Conservation (phyloP, 306 rosid genomes). For the Echinosophora koreensis region DNA sequence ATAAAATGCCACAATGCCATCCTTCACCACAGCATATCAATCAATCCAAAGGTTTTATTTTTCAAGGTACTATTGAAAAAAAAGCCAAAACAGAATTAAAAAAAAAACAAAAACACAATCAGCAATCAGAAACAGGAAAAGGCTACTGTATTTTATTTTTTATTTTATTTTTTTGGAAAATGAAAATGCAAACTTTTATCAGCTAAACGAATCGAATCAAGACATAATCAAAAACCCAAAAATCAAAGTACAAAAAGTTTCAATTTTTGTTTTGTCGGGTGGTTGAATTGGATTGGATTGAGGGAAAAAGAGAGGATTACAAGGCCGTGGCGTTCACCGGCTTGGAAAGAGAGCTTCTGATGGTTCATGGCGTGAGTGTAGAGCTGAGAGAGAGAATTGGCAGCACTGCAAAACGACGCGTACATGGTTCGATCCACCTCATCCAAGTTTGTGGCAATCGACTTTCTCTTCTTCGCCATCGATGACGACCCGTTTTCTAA, state of each 20-base stretch:
- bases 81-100: neutral
- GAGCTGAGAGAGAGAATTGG: constrained; percentile 63
- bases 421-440: constrained; percentile 70
- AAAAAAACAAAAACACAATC: neutral
- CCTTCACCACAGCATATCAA: neutral
- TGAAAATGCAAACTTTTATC: neutral
- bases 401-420: constrained; percentile 58
- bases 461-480: constrained; percentile 70
- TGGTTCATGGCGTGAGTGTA: constrained; percentile 64
- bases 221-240: neutral
- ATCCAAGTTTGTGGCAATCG: constrained; percentile 56
- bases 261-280: neutral
- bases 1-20: neutral
- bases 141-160: neutral
- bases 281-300: too few relatives aligned
- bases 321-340: constrained; percentile 67
- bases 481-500: neutral
- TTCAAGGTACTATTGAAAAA: neutral
- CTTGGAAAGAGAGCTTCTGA: constrained; percentile 63
- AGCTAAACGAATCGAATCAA: neutral
- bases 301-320: constrained; percentile 19
- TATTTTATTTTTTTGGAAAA: neutral
- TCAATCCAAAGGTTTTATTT: neutral
- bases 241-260: neutral
- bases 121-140: neutral